Base-by-base conservation (phyloP, 106 monocot species). In the Agapanthus africanus region DNA sequence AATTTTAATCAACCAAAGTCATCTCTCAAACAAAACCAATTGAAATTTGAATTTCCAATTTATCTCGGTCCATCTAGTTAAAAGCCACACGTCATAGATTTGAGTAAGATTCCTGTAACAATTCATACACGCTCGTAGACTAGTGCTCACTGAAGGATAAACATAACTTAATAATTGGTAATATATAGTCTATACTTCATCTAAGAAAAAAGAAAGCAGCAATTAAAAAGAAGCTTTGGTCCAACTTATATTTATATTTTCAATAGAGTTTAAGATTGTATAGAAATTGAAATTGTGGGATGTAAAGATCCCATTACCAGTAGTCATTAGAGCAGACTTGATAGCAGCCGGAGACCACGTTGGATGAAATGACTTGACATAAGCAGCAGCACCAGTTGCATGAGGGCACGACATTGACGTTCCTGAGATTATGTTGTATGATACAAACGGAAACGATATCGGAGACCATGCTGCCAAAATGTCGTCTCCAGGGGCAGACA, bases 401-500 rank as follows among this genome's bases (percentile, higher is more conserved):
- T 80, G 74, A 22, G 79, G 79, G 57, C 74, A 74, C 14, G 79
- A 11, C 79, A 80, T 80, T 11, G 79, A 80, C 1, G 79, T 74
- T 11, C 79, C 79, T 10, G 79, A 80, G 3, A 59, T 38, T 26
- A 79, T 65, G 54, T 70, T 70, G 47, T 74, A 79, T n/a, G 32
- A 4, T 13, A 16, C 54, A 8, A 1, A 22, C 4, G 11, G 37
- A 7, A 2, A 7, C 1, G 26, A 0, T 11, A 33, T 13, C 21
- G 61, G 42, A 31, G 42, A 7, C 61, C 59, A 60, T 31, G 71
- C 59, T 59, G 71, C 71, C 27, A 71, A 28, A 19, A 71, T 71
- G 18, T 71, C 59, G 1, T 57, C 71, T 57, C 71, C 59, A 6
- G 71, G 59, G 1, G 59, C 54, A 1, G 40, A 25, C 18, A 71